phyloP scores from a whole-genome alignment of 2,329 filamentous ascomycete species.

The Podosphaera fusca region DNA sequence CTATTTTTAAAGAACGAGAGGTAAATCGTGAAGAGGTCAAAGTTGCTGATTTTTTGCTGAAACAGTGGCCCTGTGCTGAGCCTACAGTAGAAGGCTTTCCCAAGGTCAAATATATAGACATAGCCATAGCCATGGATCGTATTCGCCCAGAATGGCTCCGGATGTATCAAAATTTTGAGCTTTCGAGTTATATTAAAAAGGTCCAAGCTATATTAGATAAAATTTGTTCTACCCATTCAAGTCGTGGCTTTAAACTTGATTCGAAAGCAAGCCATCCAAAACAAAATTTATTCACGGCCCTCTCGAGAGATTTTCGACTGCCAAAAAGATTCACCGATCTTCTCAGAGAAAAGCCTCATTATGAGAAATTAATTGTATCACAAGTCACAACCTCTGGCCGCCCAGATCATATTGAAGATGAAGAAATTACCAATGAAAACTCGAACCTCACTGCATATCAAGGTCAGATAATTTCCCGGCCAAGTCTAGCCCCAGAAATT shows the following conservation, averaged over 20 bases:
- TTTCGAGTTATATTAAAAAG: constrained; percentile 21
- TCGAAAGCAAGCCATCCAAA: neutral
- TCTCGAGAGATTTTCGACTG: neutral
- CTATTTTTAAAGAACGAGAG: neutral
- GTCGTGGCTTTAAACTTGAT: neutral
- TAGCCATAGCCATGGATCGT: constrained; percentile 17
- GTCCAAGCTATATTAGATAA: constrained; percentile 20
- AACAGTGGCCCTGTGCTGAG: constrained; percentile 21
- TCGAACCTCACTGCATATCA: neutral
- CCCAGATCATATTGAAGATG: neutral
- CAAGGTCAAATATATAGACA: constrained; percentile 8
- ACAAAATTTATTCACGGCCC: constrained; percentile 5
- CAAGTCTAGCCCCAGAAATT: constrained; percentile 2
- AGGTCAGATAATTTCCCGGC: neutral
- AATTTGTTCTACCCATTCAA: neutral
- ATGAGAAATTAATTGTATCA: neutral
- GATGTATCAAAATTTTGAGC: constrained; percentile 22
- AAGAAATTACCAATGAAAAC: neutral
- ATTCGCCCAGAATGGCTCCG: constrained; percentile 24
- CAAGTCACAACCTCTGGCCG: neutral
- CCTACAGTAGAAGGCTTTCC: constrained; percentile 15
- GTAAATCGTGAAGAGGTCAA: constrained; percentile 12
- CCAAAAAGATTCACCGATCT: neutral
- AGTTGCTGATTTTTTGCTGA: constrained; percentile 20
- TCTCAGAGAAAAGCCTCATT: neutral